Conservation (phyloP, 345 rosid species). For the Salix udensis region DNA sequence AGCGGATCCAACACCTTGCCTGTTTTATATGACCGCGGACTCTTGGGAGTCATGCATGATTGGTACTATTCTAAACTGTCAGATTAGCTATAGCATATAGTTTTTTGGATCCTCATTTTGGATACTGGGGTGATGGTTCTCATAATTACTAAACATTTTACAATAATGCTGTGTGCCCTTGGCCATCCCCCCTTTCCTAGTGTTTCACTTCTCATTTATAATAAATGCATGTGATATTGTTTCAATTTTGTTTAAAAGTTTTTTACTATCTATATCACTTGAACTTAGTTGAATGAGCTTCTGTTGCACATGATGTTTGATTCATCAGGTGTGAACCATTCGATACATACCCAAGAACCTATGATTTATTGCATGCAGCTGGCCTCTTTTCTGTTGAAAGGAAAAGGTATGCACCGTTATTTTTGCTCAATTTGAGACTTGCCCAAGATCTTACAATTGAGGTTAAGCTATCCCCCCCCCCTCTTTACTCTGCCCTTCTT, state of each 20-base stretch:
- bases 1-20: conserved; percentile 91
- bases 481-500: background rate
- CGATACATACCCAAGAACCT: conserved; percentile 96
- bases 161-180: background rate
- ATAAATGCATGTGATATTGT: background rate
- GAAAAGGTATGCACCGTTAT: conserved; percentile 50
- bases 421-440: background rate
- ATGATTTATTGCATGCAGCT: conserved; percentile 82
- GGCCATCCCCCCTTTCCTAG: background rate
- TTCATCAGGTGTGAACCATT: conserved; percentile 87
- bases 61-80: conserved; percentile 52
- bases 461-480: background rate
- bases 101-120: conserved; percentile 6
- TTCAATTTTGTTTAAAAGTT: background rate
- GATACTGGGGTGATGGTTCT: background rate
- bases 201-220: background rate
- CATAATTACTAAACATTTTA: background rate
- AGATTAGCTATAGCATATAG: background rate
- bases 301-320: background rate
- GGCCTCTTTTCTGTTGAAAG: conserved; percentile 83
- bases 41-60: conserved; percentile 90
- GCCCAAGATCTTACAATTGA: background rate
- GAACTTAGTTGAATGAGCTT: background rate
- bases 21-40: conserved; percentile 93
- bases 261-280: background rate